Percentiles rank a stretch among this genome's conserved stretches.
phyloP scores from a whole-genome alignment of 805 yeast species.

The Cyberlindnera suaveolens region DNA sequence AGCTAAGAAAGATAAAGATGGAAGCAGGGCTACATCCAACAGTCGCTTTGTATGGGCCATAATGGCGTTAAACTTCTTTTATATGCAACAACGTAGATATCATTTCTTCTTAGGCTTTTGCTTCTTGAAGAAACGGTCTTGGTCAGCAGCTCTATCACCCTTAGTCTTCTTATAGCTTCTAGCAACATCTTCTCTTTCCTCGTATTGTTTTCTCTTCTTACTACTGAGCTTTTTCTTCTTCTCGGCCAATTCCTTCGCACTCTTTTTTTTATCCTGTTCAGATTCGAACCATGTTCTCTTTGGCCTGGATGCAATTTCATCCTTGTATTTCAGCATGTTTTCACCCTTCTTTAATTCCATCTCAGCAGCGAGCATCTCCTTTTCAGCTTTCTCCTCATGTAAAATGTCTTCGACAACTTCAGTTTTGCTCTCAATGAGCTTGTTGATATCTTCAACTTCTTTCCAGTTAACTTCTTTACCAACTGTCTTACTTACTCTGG shows the following conservation, averaged over 20 bases:
- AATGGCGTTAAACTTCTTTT: no score
- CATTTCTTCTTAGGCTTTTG: conserved; percentile 17
- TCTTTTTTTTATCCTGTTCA: conserved; percentile 35
- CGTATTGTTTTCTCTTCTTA: conserved; percentile 67
- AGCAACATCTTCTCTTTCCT: conserved; percentile 44
- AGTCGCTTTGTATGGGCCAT: no score
- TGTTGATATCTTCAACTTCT: conserved; percentile 64
- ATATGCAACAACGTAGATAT: background rate
- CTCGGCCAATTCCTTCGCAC: conserved; percentile 27
- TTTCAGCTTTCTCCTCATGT: conserved; percentile 83
- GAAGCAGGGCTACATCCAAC: no score
- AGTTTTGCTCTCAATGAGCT: conserved; percentile 52
- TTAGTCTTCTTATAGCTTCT: conserved; percentile 79
- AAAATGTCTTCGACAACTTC: conserved; percentile 68
- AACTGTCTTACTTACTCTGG: conserved; percentile 53
- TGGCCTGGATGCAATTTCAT: conserved; percentile 85
- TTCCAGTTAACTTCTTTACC: conserved; percentile 91
- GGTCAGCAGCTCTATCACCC: conserved; percentile 54
- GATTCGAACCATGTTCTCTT: conserved; percentile 94
- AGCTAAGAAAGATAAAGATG: no score
- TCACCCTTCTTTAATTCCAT: conserved; percentile 84
- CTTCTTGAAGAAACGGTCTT: conserved; percentile 30
- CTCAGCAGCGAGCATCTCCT: conserved; percentile 83
- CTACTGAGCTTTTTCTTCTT: conserved; percentile 42
- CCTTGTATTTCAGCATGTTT: conserved; percentile 70